Evolutionary conservation across 306 rosid species (phyloP).

Genomic region (Dicorynia guianensis): DNA sequence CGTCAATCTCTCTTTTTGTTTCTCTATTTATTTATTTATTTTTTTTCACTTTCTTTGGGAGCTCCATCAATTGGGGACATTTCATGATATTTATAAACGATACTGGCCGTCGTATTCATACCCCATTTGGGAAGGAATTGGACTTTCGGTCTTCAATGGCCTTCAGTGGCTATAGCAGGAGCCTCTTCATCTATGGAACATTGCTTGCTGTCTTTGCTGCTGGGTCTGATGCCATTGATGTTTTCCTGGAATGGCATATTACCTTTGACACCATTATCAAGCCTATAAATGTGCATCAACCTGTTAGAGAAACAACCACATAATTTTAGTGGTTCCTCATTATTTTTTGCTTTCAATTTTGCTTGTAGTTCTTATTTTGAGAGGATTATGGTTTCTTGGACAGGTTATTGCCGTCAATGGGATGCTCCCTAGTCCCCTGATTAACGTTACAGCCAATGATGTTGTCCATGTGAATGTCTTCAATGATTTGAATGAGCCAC

Average conservation of each 20-base stretch:
- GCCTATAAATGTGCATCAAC: conserved; percentile 55
- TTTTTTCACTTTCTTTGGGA: conserved; percentile 36
- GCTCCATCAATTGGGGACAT: conserved; percentile 11
- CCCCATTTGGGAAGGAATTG: not conserved
- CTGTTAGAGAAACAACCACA: conserved; percentile 38
- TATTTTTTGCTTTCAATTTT: conserved; percentile 2
- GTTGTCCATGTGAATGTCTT: conserved; percentile 58
- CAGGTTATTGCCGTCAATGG: conserved; percentile 67
- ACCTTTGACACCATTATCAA: conserved; percentile 40
- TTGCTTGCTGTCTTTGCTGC: conserved; percentile 37
- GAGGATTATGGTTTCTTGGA: not conserved
- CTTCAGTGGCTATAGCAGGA: conserved; percentile 7
- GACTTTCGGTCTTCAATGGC: conserved; percentile 39
- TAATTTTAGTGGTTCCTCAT: not conserved
- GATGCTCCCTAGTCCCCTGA: conserved; percentile 63
- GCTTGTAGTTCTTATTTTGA: not conserved
- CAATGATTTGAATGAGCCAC: conserved; percentile 62
- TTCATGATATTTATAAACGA: conserved; percentile 13
- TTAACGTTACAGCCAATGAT: conserved; percentile 65
- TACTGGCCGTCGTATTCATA: not conserved
- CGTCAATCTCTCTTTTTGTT: not conserved
- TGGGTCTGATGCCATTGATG: conserved; percentile 46
- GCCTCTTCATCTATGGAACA: not conserved
- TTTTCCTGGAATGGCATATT: conserved; percentile 58
- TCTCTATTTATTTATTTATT: not conserved